Conservation (phyloP, 2,329 filamentous ascomycete genomes). For the Cytospora piceicola region DNA sequence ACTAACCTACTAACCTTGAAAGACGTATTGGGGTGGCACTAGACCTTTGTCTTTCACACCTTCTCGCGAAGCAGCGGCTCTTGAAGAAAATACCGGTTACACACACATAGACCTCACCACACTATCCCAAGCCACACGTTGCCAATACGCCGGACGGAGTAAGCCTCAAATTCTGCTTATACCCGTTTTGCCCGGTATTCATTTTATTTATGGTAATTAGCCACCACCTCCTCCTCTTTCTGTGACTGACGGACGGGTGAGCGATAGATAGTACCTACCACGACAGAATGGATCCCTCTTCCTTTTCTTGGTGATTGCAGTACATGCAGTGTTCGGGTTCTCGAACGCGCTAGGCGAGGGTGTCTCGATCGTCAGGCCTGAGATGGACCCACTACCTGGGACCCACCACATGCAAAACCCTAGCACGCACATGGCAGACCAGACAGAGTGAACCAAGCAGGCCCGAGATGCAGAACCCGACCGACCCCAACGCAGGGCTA, state of each 20-base stretch:
- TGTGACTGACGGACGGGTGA: no score
- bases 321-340: neutral
- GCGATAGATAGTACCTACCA: no score
- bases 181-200: neutral
- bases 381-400: neutral
- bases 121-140: no score
- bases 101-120: no score
- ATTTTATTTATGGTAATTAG: neutral
- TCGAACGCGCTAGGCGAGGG: neutral
- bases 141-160: neutral
- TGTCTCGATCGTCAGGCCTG: neutral
- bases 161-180: neutral
- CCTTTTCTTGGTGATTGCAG: neutral
- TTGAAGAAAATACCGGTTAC: neutral
- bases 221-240: neutral
- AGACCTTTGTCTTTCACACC: constrained; percentile 13
- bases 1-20: no score
- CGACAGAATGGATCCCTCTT: no score
- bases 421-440: constrained; percentile 14
- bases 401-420: constrained; percentile 10
- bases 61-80: neutral
- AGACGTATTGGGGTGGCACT: neutral
- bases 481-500: constrained; percentile 11
- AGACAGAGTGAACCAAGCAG: constrained; percentile 7
- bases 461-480: neutral